Conservation (phyloP, 345 rosid species). For the Crucihimalaya himalaica region DNA sequence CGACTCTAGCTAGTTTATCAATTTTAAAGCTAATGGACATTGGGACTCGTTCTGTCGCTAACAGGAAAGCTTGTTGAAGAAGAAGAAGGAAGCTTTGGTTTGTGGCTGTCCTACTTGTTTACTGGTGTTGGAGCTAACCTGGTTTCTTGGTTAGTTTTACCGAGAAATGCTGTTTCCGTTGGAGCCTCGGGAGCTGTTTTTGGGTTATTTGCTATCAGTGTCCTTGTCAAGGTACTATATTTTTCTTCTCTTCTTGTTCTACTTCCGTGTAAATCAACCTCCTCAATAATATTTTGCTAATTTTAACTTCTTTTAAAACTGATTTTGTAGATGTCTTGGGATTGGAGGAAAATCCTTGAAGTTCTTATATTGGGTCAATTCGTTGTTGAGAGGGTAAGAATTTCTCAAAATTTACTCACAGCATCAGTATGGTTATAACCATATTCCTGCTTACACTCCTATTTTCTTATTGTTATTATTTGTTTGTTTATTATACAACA, state of each 20-base stretch:
- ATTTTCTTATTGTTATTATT: neutral
- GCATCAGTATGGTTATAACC: constrained; percentile 11
- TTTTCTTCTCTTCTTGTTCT: constrained; percentile 7
- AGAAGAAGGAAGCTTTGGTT: constrained; percentile 80
- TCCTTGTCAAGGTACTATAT: constrained; percentile 71
- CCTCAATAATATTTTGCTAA: neutral
- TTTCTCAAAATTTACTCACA: neutral
- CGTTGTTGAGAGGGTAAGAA: constrained; percentile 73
- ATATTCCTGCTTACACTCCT: neutral
- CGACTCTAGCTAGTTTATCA: neutral
- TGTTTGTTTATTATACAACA: neutral
- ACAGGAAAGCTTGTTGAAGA: constrained; percentile 95
- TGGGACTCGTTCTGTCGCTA: constrained; percentile 17
- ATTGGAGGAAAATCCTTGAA: constrained; percentile 96
- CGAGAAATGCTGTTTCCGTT: constrained; percentile 85
- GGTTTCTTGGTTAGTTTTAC: constrained; percentile 89
- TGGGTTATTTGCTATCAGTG: constrained; percentile 85
- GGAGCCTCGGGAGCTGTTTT: constrained; percentile 98
- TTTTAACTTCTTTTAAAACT: constrained; percentile 9
- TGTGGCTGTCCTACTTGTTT: constrained; percentile 79
- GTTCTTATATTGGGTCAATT: constrained; percentile 94
- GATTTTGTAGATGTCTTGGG: constrained; percentile 78
- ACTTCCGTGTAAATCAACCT: constrained; percentile 15
- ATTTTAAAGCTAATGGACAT: constrained; percentile 16
- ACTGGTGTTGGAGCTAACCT: constrained; percentile 93